phyloP scores from a whole-genome alignment of 257 asterid genomes.

The Eucommia ulmoides region DNA sequence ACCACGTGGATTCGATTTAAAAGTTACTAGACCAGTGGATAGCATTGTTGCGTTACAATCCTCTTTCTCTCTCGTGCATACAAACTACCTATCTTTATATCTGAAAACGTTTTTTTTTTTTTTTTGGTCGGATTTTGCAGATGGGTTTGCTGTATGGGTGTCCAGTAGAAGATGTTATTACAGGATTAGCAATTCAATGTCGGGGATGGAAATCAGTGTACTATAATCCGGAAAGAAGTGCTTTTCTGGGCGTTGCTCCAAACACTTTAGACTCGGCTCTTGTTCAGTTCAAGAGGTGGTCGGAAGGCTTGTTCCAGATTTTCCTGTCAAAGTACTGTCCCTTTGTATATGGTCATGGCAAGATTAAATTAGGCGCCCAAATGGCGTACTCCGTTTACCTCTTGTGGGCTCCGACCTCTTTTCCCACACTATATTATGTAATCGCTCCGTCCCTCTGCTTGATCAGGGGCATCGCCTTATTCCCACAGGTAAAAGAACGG shows the following conservation, averaged over 20 bases:
- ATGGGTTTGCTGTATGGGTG: constrained; percentile 78
- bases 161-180: constrained; percentile 70
- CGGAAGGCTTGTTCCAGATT: constrained; percentile 66
- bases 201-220: constrained; percentile 77
- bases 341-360: constrained; percentile 42
- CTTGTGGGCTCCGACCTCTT: constrained; percentile 43
- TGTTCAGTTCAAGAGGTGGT: constrained; percentile 74
- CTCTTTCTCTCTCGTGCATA: too few species aligned
- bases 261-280: constrained; percentile 44
- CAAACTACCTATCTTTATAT: too few species aligned
- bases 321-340: constrained; percentile 64
- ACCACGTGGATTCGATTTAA: too few species aligned
- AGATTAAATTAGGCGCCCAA: constrained; percentile 43
- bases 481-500: constrained; percentile 46
- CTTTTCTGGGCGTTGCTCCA: constrained; percentile 60
- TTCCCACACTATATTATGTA: constrained; percentile 39
- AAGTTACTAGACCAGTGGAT: too few species aligned
- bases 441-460: constrained; percentile 33
- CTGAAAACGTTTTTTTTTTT: too few species aligned
- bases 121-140: too few species aligned
- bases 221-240: constrained; percentile 45
- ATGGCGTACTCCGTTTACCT: constrained; percentile 63
- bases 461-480: constrained; percentile 32
- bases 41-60: too few species aligned
- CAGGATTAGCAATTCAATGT: constrained; percentile 76